Evolutionary conservation across 257 asterid species (phyloP).

Genomic region (Perilla frutescens): DNA sequence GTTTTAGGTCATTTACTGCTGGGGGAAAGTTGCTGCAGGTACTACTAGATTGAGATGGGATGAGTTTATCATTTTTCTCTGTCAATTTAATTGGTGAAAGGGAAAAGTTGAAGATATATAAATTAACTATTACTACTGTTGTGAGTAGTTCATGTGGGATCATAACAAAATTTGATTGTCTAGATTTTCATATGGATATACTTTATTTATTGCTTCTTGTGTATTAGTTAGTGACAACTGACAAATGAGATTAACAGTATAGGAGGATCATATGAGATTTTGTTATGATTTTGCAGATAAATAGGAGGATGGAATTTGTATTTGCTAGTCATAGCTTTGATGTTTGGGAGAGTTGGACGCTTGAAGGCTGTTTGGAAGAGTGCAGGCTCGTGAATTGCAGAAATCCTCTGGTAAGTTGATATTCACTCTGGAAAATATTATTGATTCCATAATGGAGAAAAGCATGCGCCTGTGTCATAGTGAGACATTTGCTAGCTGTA

Average conservation of each 20-base stretch:
- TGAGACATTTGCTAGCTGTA: no score
- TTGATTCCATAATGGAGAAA: neutral
- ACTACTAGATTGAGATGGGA: conserved; percentile 23
- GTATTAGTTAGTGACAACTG: neutral
- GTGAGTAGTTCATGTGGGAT: conserved; percentile 10
- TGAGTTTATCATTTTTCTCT: conserved; percentile 7
- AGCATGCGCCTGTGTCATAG: no score
- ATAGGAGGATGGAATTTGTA: conserved; percentile 94
- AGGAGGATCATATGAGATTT: conserved; percentile 8
- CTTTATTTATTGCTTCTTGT: neutral
- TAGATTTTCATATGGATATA: neutral
- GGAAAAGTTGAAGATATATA: neutral
- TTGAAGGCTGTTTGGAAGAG: conserved; percentile 86
- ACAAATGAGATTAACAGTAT: no score
- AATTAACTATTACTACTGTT: neutral
- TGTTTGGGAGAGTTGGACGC: conserved; percentile 93
- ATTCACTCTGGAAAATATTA: conserved; percentile 10
- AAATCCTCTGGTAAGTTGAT: conserved; percentile 75
- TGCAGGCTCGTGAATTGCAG: conserved; percentile 94
- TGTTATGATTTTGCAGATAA: conserved; percentile 60
- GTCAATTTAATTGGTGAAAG: conserved; percentile 2
- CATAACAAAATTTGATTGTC: no score
- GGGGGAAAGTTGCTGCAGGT: conserved; percentile 97
- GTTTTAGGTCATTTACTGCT: conserved; percentile 93
- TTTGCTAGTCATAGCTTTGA: conserved; percentile 92